phyloP scores from a whole-genome alignment of 228 moss, liverwort and hornwort species.

The Sphagnum fallax region DNA sequence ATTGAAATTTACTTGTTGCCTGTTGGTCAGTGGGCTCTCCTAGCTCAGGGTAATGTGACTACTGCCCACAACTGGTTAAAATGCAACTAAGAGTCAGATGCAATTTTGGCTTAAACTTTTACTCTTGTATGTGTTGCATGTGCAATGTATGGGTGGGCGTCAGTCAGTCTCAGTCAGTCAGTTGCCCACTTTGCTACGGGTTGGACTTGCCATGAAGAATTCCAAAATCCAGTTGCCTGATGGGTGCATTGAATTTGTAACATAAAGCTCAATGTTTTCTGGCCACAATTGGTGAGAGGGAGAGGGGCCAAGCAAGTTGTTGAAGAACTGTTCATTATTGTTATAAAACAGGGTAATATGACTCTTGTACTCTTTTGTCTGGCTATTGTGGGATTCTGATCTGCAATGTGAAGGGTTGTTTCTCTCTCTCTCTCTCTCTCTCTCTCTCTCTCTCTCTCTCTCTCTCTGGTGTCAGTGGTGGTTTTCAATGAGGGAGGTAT shows the following conservation, averaged over 20 bases:
- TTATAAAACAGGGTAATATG: too few species aligned
- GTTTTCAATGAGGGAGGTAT: too few species aligned
- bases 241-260: slow-evolving; percentile 43
- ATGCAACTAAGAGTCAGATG: slow-evolving; percentile 32
- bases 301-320: too few species aligned
- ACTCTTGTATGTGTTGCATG: slow-evolving; percentile 50
- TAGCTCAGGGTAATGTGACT: slow-evolving; percentile 24
- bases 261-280: slow-evolving; percentile 7
- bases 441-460: too few species aligned
- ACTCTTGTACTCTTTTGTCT: too few species aligned
- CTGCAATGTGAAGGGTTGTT: too few species aligned
- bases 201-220: slow-evolving; percentile 30
- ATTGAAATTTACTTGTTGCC: slow-evolving; percentile 12
- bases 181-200: slow-evolving; percentile 21
- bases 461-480: too few species aligned
- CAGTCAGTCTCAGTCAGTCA: slow-evolving; percentile 14
- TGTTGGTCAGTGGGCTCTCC: slow-evolving; percentile 23
- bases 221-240: slow-evolving; percentile 30
- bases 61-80: background rate
- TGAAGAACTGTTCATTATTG: too few species aligned
- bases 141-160: slow-evolving; percentile 12
- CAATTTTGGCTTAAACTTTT: slow-evolving; percentile 56
- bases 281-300: too few species aligned
- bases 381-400: too few species aligned
- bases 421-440: too few species aligned